phyloP scores from a whole-genome alignment of 2,329 filamentous ascomycete genomes.

The Cytospora schulzeri region DNA sequence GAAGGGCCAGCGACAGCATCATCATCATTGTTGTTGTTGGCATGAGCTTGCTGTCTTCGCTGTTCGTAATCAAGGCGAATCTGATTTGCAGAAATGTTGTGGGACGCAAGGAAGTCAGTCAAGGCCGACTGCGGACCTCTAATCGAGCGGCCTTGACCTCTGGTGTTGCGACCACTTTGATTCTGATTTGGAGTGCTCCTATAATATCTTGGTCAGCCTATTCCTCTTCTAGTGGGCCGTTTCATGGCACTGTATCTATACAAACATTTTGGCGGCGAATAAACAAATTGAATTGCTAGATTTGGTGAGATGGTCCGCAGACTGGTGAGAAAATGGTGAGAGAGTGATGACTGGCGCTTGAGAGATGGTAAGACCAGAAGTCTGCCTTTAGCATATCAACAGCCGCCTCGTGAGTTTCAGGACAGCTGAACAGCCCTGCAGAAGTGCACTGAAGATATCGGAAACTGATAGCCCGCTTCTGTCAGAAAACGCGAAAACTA shows the following conservation, averaged over 20 bases:
- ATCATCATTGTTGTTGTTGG: conserved; percentile 35
- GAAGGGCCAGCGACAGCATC: conserved; percentile 34
- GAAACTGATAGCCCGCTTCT: not conserved
- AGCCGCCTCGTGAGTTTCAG: not conserved
- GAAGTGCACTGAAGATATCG: not conserved
- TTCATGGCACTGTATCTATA: not conserved
- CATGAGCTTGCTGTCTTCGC: conserved; percentile 44
- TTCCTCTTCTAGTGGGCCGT: not conserved
- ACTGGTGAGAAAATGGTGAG: not conserved
- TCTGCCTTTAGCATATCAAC: not conserved
- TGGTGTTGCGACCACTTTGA: conserved; percentile 12
- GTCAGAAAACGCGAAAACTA: no score
- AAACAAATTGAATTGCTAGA: not conserved
- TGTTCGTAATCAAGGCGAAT: conserved; percentile 53
- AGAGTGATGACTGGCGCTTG: not conserved
- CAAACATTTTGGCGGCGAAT: conserved; percentile 6
- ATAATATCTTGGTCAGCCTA: conserved; percentile 3
- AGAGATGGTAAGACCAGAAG: not conserved
- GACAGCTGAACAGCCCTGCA: not conserved
- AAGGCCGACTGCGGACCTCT: conserved; percentile 49
- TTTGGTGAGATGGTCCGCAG: not conserved
- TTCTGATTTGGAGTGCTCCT: conserved; percentile 32
- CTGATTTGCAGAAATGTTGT: conserved; percentile 68
- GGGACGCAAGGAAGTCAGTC: conserved; percentile 60
- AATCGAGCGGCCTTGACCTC: conserved; percentile 20